phyloP scores from a whole-genome alignment of 2,329 filamentous ascomycete genomes.

The Domatiomyces catenatus region DNA sequence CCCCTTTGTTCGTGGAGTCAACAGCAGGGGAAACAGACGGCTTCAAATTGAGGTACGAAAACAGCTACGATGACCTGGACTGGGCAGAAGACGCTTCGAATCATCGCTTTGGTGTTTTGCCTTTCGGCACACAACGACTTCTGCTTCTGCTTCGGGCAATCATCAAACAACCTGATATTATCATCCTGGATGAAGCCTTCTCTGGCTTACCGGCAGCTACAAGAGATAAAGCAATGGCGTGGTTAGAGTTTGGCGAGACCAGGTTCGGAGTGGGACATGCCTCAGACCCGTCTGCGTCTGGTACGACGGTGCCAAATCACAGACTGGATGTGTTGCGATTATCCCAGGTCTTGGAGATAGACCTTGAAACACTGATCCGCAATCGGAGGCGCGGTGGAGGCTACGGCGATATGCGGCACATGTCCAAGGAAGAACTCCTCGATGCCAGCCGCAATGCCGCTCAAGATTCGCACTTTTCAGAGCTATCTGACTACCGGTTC shows the following conservation, averaged over 20 bases:
- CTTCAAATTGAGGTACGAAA: background rate
- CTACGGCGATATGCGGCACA: background rate
- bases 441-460: constrained; percentile 24
- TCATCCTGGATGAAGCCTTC: constrained; percentile 78
- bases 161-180: constrained; percentile 64
- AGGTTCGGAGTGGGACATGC: constrained; percentile 13
- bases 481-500: constrained; percentile 23
- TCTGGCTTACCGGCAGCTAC: constrained; percentile 69
- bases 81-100: constrained; percentile 11
- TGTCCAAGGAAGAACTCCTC: background rate
- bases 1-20: constrained; percentile 12
- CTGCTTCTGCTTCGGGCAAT: constrained; percentile 69
- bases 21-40: background rate
- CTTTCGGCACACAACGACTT: constrained; percentile 71
- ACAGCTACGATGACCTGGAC: constrained; percentile 5
- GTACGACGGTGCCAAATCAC: constrained; percentile 1
- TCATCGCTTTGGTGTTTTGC: constrained; percentile 52
- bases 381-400: constrained; percentile 1
- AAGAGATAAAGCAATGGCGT: constrained; percentile 73
- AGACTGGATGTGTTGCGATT: background rate
- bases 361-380: background rate
- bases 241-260: constrained; percentile 52
- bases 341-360: background rate
- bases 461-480: constrained; percentile 23
- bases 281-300: constrained; percentile 2